Evolutionary conservation across 495 filamentous ascomycete species (phyloP).

Genomic region (Penicillium egyptiacum): DNA sequence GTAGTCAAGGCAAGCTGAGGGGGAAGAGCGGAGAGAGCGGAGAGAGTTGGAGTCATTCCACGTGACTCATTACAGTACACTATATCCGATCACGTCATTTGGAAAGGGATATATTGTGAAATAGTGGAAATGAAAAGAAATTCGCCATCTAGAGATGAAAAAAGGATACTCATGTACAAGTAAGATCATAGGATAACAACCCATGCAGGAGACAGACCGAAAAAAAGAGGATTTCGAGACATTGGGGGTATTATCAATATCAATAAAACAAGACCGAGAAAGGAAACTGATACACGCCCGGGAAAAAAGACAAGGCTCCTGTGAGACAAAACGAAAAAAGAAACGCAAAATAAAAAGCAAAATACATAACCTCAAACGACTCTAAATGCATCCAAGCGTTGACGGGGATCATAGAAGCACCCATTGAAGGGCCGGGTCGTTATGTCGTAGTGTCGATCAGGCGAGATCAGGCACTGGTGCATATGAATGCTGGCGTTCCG

Average conservation of each 20-base stretch:
- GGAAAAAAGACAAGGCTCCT: constrained; percentile 12
- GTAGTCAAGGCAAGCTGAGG: neutral
- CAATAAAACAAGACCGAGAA: constrained; percentile 41
- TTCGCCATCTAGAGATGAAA: constrained; percentile 3
- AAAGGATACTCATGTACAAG: constrained; percentile 11
- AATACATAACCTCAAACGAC: constrained; percentile 1
- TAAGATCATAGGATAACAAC: constrained; percentile 2
- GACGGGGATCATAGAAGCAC: constrained; percentile 27
- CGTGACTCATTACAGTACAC: constrained; percentile 5
- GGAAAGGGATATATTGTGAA: neutral
- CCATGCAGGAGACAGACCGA: constrained; percentile 3
- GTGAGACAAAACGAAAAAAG: constrained; percentile 20
- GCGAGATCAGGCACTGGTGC: constrained; percentile 14
- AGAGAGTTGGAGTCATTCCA: constrained; percentile 16
- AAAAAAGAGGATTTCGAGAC: constrained; percentile 12
- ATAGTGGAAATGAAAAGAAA: neutral
- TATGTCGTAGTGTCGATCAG: constrained; percentile 22
- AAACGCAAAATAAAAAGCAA: neutral
- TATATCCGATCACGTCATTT: neutral
- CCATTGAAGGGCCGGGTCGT: constrained; percentile 22
- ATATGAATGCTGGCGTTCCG: constrained; percentile 12
- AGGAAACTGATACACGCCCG: constrained; percentile 19
- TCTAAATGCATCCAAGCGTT: constrained; percentile 41
- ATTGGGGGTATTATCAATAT: constrained; percentile 38
- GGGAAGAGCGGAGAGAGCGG: neutral